Conservation (phyloP, 163 green algal species). For the Prototheca wickerhamii region DNA sequence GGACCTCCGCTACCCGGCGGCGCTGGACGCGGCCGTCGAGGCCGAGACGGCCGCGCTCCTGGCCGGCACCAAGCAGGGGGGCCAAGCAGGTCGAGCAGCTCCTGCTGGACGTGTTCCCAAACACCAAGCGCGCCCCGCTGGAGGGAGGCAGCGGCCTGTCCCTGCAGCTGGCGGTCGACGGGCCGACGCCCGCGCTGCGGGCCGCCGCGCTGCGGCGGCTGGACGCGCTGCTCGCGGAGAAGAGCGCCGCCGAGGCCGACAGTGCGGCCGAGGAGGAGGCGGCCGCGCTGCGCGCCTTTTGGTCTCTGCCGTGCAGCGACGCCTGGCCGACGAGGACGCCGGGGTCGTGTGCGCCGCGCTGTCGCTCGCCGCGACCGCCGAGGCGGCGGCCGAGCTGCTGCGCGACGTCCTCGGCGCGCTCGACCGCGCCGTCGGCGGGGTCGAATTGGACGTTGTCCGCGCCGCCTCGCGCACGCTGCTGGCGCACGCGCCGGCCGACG, state of each 20-base stretch:
- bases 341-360: slow-evolving; percentile 26
- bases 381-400: neutral
- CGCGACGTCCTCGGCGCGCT: slow-evolving; percentile 11
- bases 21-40: slow-evolving; percentile 52
- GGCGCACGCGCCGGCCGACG: neutral
- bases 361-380: slow-evolving; percentile 4
- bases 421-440: slow-evolving; percentile 1
- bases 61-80: neutral
- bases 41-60: neutral
- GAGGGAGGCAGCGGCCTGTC: slow-evolving; percentile 33
- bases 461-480: neutral
- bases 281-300: too few relatives aligned
- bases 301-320: too few relatives aligned
- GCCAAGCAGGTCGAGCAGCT: slow-evolving; percentile 4
- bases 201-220: slow-evolving; percentile 28
- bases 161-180: slow-evolving; percentile 40
- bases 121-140: slow-evolving; percentile 25
- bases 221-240: too few relatives aligned
- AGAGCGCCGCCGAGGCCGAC: too few relatives aligned
- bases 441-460: neutral
- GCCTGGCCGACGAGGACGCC: slow-evolving; percentile 30
- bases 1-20: slow-evolving; percentile 33
- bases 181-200: slow-evolving; percentile 25
- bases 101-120: slow-evolving; percentile 27
- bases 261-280: too few relatives aligned